These are phyloP conservation scores for Albifimbria verrucaria DNA, from an alignment of 2,329 filamentous ascomycete species.

Conservation along the genomic window DNA sequence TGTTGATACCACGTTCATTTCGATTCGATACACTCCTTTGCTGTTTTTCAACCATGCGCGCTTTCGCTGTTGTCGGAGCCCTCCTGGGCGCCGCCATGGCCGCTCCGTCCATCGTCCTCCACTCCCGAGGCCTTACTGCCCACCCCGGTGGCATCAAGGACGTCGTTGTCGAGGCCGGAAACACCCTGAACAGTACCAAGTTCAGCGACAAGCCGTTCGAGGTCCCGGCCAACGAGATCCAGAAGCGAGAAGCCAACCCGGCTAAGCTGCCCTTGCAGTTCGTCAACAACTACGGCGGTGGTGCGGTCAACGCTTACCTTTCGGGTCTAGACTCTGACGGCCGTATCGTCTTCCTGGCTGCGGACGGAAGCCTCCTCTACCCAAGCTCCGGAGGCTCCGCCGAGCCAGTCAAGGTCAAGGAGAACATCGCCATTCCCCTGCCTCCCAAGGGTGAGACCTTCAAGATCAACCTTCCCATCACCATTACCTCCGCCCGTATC, in stretches of 20 bases:
- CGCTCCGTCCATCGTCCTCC: not conserved
- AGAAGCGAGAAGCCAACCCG: constrained; percentile 3
- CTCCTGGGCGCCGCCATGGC: not conserved
- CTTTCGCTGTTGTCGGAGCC: not conserved
- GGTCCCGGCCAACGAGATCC: constrained; percentile 1
- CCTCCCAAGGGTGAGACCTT: constrained; percentile 32
- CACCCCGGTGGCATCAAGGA: constrained; percentile 26
- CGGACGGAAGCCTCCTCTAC: constrained; percentile 38
- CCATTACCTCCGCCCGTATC: constrained; percentile 38
- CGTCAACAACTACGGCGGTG: constrained; percentile 39
- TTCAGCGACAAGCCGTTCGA: constrained; percentile 12
- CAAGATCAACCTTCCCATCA: constrained; percentile 35
- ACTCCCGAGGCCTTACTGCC: constrained; percentile 14
- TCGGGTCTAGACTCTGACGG: constrained; percentile 38
- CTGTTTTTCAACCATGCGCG: not conserved
- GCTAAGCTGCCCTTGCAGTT: constrained; percentile 26
- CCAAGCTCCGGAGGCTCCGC: constrained; percentile 33
- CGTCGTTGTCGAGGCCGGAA: constrained; percentile 32
- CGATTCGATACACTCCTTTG: not conserved
- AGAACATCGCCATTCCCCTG: constrained; percentile 41
- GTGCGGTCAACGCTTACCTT: constrained; percentile 41
- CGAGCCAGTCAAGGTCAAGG: constrained; percentile 31
- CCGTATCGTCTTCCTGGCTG: constrained; percentile 39
- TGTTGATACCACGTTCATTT: not conserved
- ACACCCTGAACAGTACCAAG: constrained; percentile 36